Base-by-base conservation (phyloP, 352 stramenopile genomes). In the Globisporangium radiosum region DNA sequence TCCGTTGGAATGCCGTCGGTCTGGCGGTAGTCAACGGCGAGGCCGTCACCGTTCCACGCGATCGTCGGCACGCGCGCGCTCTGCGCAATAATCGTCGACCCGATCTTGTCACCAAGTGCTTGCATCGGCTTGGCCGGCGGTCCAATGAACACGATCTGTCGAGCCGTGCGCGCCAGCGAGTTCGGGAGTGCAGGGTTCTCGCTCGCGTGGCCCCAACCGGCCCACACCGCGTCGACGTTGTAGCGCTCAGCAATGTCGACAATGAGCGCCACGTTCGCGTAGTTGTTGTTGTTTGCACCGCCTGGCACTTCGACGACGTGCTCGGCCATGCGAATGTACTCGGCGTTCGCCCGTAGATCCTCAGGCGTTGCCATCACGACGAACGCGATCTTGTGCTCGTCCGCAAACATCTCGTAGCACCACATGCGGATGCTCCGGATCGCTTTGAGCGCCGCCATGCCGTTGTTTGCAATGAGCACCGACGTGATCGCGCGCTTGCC, bases 241-340 rank as follows among this genome's bases (percentile, higher is more conserved):
- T 97, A 98, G 14, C 97, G 83, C 56, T 98, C 92, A 13, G 97
- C 97, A 42, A 99, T 97, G 81, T 99, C 95, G 25, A 99, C 91
- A 70, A 99, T 99, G 36, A 99, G 86, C 47, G 87, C 88, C 14
- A 99, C 97, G 79, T 99, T 99, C 69, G 97, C 97, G 76, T 99
- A 99, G 85, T 99, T 99, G 91, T 99, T 98, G 84, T 99, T 99
- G 87, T 99, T 99, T 54, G 96, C 97, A 55, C 98, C 98, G 56
- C 97, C 97, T 19, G 97, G 98, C 53, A 99, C 98, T 73, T 99
- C 97, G 37, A 99, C 96, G 51, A 99, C 97, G 68, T 99, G 90
- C 72, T 99, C 97, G 53, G 94, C 97, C 96, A 99, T 99, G 62
- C 98, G 96, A 68, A 99, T 99, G 83, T 99, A 99, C 82, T 99